Evolutionary conservation across 495 filamentous ascomycete genomes (phyloP).

Genomic region (Aspergillus nidulans): DNA sequence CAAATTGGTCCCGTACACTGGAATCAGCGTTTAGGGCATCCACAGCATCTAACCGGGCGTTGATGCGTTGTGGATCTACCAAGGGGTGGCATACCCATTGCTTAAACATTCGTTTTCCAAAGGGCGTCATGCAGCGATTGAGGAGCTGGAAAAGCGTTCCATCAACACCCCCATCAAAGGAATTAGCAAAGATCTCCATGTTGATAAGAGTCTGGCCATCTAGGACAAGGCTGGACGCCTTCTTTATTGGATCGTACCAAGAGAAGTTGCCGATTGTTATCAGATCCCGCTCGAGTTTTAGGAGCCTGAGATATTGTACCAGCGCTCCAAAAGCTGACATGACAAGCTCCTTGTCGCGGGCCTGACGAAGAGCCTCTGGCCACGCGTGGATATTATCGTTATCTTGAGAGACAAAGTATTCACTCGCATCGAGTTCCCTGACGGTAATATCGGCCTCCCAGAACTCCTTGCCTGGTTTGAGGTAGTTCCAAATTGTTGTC

Average conservation of each 20-base stretch:
- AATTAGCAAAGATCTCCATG: slow-evolving; percentile 94
- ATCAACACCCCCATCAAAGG: slow-evolving; percentile 74
- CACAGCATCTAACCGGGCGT: slow-evolving; percentile 92
- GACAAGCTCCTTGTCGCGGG: slow-evolving; percentile 71
- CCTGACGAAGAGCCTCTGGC: slow-evolving; percentile 71
- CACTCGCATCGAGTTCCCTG: slow-evolving; percentile 74
- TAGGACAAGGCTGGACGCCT: slow-evolving; percentile 85
- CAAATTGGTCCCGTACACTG: slow-evolving; percentile 74
- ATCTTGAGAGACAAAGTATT: slow-evolving; percentile 69
- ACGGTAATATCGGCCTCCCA: slow-evolving; percentile 79
- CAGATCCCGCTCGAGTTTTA: slow-evolving; percentile 86
- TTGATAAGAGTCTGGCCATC: slow-evolving; percentile 98
- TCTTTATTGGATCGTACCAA: slow-evolving; percentile 91
- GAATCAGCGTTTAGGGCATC: slow-evolving; percentile 84
- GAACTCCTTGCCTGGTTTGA: slow-evolving; percentile 87
- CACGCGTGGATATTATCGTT: slow-evolving; percentile 64
- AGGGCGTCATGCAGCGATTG: slow-evolving; percentile 93
- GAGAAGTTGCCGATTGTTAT: slow-evolving; percentile 87
- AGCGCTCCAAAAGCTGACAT: slow-evolving; percentile 94
- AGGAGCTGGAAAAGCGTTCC: slow-evolving; percentile 88
- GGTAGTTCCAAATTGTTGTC: slow-evolving; percentile 91
- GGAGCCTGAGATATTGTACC: slow-evolving; percentile 75
- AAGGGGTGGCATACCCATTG: slow-evolving; percentile 98
- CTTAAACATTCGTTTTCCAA: slow-evolving; percentile 92
- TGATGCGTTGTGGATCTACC: slow-evolving; percentile 79